Base-by-base conservation (phyloP, 75 land plant species). In the Ceratopteris richardii region DNA sequence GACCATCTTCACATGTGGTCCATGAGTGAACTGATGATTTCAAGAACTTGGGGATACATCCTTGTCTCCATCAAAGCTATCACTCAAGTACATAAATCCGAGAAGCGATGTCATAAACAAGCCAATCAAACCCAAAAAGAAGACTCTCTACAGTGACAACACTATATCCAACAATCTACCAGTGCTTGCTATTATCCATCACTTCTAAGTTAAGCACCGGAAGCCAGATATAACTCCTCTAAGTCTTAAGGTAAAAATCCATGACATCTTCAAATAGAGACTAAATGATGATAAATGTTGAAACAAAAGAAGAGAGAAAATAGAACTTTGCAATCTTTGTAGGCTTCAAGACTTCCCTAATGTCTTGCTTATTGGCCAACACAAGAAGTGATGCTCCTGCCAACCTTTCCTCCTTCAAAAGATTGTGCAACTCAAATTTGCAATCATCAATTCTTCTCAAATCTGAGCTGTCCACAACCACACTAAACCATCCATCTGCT, bases 391-490 rank as follows among this genome's bases (percentile, higher is more conserved):
- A 94, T 27, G 98, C 84, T 44, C 98, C 98, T 13, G 90, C 74
- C 39, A 94, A 66, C n/a, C n/a, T n/a, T n/a, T n/a, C n/a, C n/a
- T n/a, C n/a, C n/a, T n/a, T n/a, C n/a, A n/a, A n/a, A n/a, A n/a
- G n/a, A n/a, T n/a, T n/a, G n/a, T n/a, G n/a, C n/a, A 94, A 78
- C 72, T 94, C 98, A 26, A 65, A 17, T 60, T 66, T 82, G 79
- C 98, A 94, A 62, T 94, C 96, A 60, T 89, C 81, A 31, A 94
- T 58, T 30, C 98, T 67, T 19, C 98, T 77, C 25, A 86, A 73
- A 71, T 94, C 98, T 0, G 91, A 89, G 75, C 98, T 83, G 66
- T 93, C 98, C 40, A 94, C 91, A 11, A 89, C 98, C 98, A 93
- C n/a, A 94, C 87, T 68, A 89, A 66, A 7, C 98, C 96, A 79